Percentiles rank a stretch among this genome's conserved stretches.
phyloP scores from a whole-genome alignment of 306 rosid genomes.

The Vigna radiata region DNA sequence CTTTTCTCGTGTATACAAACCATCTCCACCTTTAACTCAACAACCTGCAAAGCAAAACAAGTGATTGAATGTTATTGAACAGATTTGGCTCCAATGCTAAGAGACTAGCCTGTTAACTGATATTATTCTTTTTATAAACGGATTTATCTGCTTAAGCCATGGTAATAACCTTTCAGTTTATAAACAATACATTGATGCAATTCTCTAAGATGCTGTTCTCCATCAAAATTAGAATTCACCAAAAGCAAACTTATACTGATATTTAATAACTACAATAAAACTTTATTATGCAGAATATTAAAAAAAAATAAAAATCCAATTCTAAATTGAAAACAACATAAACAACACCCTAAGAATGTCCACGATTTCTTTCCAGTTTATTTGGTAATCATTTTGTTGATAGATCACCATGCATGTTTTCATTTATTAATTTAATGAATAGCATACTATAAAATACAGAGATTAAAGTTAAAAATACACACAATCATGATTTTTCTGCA shows the following conservation, averaged over 20 bases:
- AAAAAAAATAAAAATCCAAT: too few species aligned
- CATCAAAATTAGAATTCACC: too few species aligned
- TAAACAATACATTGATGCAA: background rate
- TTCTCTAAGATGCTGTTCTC: too few species aligned
- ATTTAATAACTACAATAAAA: too few species aligned
- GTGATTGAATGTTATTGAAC: conserved; percentile 22
- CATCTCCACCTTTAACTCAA: conserved; percentile 94
- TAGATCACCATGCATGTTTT: conserved; percentile 14
- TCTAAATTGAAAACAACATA: too few species aligned
- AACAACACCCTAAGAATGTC: too few species aligned
- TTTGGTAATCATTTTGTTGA: background rate
- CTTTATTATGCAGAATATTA: too few species aligned
- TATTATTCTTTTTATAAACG: background rate
- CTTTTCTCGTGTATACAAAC: conserved; percentile 88
- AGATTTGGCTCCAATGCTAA: background rate
- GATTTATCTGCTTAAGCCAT: background rate
- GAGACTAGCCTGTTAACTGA: background rate
- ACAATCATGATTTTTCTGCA: background rate
- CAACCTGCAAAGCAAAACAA: conserved; percentile 59
- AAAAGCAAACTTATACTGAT: too few species aligned
- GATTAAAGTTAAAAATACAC: background rate
- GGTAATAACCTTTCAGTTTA: background rate
- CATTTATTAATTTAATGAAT: background rate
- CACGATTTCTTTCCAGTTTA: too few species aligned
- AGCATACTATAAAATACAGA: background rate